Evolutionary conservation across 108 stramenopile genomes (phyloP).

Genomic region (Skeletonema menzelii): DNA sequence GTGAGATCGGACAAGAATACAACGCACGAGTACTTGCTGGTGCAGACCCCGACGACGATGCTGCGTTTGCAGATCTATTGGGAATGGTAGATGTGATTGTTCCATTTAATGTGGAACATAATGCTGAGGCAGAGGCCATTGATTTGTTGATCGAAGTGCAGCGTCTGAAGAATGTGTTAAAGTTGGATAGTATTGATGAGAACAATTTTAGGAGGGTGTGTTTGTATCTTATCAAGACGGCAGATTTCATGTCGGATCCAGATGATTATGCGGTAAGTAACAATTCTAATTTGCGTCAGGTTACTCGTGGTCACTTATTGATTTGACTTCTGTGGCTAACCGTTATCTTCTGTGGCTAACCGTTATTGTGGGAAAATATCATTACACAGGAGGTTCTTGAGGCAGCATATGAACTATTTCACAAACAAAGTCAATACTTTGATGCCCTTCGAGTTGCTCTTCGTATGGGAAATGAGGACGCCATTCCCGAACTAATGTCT

Average conservation of each 20-base stretch:
- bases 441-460: slow-evolving; percentile 96
- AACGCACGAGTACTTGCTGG: slow-evolving; percentile 78
- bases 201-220: slow-evolving; percentile 94
- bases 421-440: slow-evolving; percentile 78
- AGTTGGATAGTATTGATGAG: slow-evolving; percentile 86
- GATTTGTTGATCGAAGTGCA: slow-evolving; percentile 98
- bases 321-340: too few relatives aligned
- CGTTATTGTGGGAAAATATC: neutral
- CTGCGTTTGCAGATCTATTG: slow-evolving; percentile 76
- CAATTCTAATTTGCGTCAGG: neutral
- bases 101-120: slow-evolving; percentile 96
- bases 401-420: slow-evolving; percentile 89
- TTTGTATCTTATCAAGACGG: slow-evolving; percentile 96
- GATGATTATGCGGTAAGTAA: slow-evolving; percentile 85
- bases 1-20: slow-evolving; percentile 98
- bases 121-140: slow-evolving; percentile 98
- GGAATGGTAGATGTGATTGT: slow-evolving; percentile 96
- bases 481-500: slow-evolving; percentile 70
- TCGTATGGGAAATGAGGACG: slow-evolving; percentile 74
- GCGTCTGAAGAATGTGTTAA: slow-evolving; percentile 77
- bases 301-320: neutral
- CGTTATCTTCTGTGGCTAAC: neutral
- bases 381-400: slow-evolving; percentile 80
- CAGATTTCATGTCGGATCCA: slow-evolving; percentile 93
- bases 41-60: slow-evolving; percentile 73